Base-by-base conservation (phyloP, 1,284 basidiomycete species). In the Cerioporus squamosus region DNA sequence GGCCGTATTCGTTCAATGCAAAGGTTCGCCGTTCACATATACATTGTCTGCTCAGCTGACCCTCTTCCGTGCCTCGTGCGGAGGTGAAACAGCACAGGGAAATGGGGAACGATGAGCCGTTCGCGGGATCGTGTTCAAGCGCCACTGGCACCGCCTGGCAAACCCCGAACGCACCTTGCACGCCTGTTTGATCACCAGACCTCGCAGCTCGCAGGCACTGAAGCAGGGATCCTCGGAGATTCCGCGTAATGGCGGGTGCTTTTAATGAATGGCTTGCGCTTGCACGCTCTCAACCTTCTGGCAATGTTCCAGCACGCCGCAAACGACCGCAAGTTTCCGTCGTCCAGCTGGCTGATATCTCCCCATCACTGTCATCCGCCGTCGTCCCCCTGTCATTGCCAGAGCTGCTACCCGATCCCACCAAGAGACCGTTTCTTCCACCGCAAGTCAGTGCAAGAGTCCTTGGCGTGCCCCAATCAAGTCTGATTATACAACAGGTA, bases 31-130 rank as follows among this genome's bases (percentile, higher is more conserved):
- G 26, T 10, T 17, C 31, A 23, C 42, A 33, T 44, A 39, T 33
- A 15, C n/a, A 22, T 17, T 33, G 42, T 50, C 26, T 36, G 33
- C 10, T 36, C 47, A 55, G 47, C 47, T 55, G 54, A 55, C 33
- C 47, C 9, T 15, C 2, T 39, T 17, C 29, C 53, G 45, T 44
- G 53, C 40, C 46, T 43, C 20, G 8, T 39, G 14, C n/a, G 31
- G 29, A 42, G 26, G 33, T 10, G 14, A 36, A 36, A 36, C 14
- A 10, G 33, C 5, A 29, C 29, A 29, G 29, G 10, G 20, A 18
- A 29, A 5, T 20, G 9, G 23, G 23, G 20, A 26, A 26, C 2
- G 15, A 23, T 17, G 6, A 33, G n/a, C 2, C 17, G 2, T 23
- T 46, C 45, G 45, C 45, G 45, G 26, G 45, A 46, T 46, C 45